phyloP scores from a whole-genome alignment of 2,329 filamentous ascomycete genomes.

The Ilyonectria destructans region DNA sequence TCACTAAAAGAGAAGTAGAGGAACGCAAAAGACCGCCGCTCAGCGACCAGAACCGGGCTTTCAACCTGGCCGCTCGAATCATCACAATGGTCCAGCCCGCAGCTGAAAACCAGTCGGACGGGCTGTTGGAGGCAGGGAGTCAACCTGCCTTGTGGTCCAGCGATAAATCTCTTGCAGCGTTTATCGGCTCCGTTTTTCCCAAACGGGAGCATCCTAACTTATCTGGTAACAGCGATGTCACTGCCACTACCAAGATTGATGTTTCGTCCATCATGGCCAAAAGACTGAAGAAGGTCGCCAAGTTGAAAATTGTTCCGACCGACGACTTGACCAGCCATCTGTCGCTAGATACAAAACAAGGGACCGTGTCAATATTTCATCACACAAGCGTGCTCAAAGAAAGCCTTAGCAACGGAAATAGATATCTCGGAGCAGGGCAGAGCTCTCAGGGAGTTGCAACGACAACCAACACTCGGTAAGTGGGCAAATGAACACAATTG shows the following conservation, averaged over 20 bases:
- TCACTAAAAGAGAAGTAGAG: background rate
- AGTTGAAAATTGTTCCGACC: constrained; percentile 26
- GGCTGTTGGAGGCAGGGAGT: constrained; percentile 20
- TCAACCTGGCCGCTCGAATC: constrained; percentile 20
- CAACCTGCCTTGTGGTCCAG: constrained; percentile 17
- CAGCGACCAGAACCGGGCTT: constrained; percentile 29
- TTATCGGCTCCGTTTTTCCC: background rate
- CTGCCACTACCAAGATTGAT: background rate
- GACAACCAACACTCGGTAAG: background rate
- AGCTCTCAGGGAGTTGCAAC: background rate
- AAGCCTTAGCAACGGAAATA: constrained; percentile 4
- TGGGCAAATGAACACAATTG: background rate
- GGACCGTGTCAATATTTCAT: constrained; percentile 27
- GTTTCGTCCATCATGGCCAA: constrained; percentile 14
- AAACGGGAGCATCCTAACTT: background rate
- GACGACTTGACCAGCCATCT: constrained; percentile 30
- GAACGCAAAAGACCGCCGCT: background rate
- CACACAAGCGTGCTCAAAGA: constrained; percentile 30
- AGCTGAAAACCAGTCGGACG: constrained; percentile 23
- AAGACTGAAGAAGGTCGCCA: constrained; percentile 26
- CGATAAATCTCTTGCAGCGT: background rate
- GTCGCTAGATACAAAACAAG: constrained; percentile 14
- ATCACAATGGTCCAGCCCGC: constrained; percentile 26
- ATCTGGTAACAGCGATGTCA: background rate
- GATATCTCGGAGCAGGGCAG: background rate